phyloP scores from a whole-genome alignment of 805 yeast species.

The Candida endomychidarum region DNA sequence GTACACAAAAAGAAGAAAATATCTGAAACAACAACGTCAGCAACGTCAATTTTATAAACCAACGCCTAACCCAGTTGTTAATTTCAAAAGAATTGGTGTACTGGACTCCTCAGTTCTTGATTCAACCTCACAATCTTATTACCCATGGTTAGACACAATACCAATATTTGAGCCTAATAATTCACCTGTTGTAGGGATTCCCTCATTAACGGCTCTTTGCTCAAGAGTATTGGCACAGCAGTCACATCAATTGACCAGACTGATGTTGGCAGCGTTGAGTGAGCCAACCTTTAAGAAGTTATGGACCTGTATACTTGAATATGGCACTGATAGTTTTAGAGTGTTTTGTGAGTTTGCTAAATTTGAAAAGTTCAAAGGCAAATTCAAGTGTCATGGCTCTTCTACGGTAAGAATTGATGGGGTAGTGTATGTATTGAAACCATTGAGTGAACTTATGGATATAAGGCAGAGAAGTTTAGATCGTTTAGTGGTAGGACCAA shows the following conservation, averaged over 20 bases:
- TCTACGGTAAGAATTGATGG: background rate
- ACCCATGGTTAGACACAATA: conserved; percentile 16
- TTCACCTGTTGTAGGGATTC: conserved; percentile 4
- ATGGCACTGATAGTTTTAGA: conserved; percentile 30
- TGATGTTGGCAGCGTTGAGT: conserved; percentile 24
- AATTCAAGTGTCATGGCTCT: conserved; percentile 26
- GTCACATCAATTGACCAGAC: conserved; percentile 20
- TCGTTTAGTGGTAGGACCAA: background rate
- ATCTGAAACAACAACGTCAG: conserved; percentile 8
- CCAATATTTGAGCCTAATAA: conserved; percentile 10
- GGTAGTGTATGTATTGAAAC: too few relatives aligned
- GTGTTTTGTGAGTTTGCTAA: conserved; percentile 11
- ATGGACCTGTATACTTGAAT: conserved; percentile 29
- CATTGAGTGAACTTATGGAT: background rate
- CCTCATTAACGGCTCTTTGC: conserved; percentile 23
- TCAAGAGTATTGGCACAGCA: conserved; percentile 30
- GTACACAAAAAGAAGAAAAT: too few relatives aligned
- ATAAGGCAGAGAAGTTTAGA: conserved; percentile 1
- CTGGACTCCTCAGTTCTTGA: conserved; percentile 15
- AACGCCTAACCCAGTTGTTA: background rate
- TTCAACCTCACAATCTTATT: conserved; percentile 14
- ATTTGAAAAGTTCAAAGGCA: conserved; percentile 17
- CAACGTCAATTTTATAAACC: conserved; percentile 1
- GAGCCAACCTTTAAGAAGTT: conserved; percentile 29
- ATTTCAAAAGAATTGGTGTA: conserved; percentile 10